Evolutionary conservation across 2,329 filamentous ascomycete species (phyloP).

Genomic region (Ascochyta koolunga): DNA sequence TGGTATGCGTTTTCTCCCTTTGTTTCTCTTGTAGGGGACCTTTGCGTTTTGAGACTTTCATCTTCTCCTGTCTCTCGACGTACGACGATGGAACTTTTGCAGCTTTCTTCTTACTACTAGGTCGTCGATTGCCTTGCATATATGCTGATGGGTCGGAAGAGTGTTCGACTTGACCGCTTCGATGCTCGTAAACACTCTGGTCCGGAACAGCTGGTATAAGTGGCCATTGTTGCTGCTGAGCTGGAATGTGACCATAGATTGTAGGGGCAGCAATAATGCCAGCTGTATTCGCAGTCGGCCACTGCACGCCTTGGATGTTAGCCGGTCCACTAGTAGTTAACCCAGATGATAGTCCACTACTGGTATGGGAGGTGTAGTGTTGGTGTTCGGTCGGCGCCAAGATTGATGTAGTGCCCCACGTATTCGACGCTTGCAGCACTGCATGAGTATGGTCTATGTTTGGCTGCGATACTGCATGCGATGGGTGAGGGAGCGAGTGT

Average conservation of each 20-base stretch:
- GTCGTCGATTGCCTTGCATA: constrained; percentile 19
- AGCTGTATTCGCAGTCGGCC: constrained; percentile 20
- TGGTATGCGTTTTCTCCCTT: constrained; percentile 41
- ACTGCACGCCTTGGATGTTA: constrained; percentile 21
- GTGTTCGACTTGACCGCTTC: constrained; percentile 15
- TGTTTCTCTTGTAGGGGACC: constrained; percentile 37
- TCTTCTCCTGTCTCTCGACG: constrained; percentile 41
- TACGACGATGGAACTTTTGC: constrained; percentile 43
- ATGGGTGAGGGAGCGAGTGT: constrained; percentile 28
- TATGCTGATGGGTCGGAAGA: constrained; percentile 4
- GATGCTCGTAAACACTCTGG: constrained; percentile 22
- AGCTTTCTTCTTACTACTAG: constrained; percentile 31
- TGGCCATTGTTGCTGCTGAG: constrained; percentile 29
- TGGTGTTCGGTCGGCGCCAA: constrained; percentile 19
- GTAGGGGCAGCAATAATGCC: constrained; percentile 16
- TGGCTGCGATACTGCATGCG: constrained; percentile 27
- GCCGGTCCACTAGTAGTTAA: constrained; percentile 16
- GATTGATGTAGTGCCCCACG: constrained; percentile 23
- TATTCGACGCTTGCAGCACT: constrained; percentile 22
- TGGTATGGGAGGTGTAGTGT: constrained; percentile 23
- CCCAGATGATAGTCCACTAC: constrained; percentile 18
- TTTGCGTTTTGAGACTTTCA: constrained; percentile 41
- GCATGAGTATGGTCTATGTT: constrained; percentile 22
- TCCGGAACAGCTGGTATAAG: constrained; percentile 15
- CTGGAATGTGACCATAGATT: constrained; percentile 23